Conservation (phyloP, 179 eudicot species). For the Camellia oleifera region DNA sequence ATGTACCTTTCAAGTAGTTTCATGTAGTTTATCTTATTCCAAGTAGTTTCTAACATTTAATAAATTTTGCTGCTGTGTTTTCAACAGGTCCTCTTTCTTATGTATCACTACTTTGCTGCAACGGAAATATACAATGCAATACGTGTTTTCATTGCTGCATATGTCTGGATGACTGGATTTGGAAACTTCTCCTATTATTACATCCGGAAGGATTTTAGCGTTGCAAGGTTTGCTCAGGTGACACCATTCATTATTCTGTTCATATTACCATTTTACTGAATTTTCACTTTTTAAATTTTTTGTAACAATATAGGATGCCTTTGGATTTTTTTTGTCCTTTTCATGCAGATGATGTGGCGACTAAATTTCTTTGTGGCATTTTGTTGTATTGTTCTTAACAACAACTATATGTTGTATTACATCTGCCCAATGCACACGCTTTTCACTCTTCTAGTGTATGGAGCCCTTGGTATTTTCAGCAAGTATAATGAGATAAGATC, state of each 20-base stretch:
- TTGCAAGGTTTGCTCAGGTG: conserved; percentile 95
- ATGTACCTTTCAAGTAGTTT: conserved; percentile 14
- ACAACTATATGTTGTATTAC: conserved; percentile 93
- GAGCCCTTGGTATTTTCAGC: conserved; percentile 90
- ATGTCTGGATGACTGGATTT: conserved; percentile 99
- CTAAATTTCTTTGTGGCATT: conserved; percentile 90
- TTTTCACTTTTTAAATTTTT: background rate
- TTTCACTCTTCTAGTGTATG: conserved; percentile 97
- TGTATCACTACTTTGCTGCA: conserved; percentile 98
- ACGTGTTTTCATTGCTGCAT: conserved; percentile 97
- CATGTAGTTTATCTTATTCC: background rate
- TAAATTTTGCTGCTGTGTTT: conserved; percentile 8
- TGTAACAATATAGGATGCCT: background rate
- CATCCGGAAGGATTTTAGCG: conserved; percentile 88
- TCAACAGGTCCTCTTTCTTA: conserved; percentile 82
- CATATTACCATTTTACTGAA: conserved; percentile 4
- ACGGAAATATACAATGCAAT: conserved; percentile 95
- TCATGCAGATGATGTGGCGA: conserved; percentile 99
- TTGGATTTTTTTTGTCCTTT: conserved; percentile 4
- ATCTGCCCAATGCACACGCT: conserved; percentile 99
- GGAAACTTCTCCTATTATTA: conserved; percentile 98
- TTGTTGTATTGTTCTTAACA: conserved; percentile 85
- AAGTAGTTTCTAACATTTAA: background rate
- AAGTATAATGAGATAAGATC: conserved; percentile 85
- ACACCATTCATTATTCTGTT: conserved; percentile 11